These are phyloP conservation scores for Gastrodia elata DNA, from an alignment of 106 monocot genomes.

Conservation along the genomic window DNA sequence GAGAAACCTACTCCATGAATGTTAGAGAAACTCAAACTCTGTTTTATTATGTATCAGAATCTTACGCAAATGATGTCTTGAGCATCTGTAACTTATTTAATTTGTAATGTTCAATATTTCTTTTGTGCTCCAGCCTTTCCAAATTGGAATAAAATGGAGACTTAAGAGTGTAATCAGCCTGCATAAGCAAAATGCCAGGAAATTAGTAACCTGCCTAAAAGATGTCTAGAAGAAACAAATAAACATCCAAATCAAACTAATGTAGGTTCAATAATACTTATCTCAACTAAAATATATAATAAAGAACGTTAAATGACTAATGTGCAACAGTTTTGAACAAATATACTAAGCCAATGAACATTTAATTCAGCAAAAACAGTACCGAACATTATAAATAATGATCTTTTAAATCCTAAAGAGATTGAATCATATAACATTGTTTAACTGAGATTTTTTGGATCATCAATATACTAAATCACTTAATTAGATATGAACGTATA, in stretches of 20 bases:
- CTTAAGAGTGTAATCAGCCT: conserved; percentile 63
- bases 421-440: too few species aligned
- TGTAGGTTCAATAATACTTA: too few species aligned
- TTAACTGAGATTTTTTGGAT: too few species aligned
- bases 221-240: background rate
- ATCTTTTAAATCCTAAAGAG: too few species aligned
- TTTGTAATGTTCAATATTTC: conserved; percentile 49
- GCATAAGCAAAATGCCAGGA: conserved; percentile 9
- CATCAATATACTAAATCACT: too few species aligned
- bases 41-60: too few species aligned
- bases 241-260: background rate
- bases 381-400: too few species aligned
- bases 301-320: background rate
- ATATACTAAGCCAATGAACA: background rate
- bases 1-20: too few species aligned
- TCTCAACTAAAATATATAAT: too few species aligned
- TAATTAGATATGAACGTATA: too few species aligned
- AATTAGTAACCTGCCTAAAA: background rate
- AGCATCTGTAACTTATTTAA: conserved; percentile 15
- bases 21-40: too few species aligned
- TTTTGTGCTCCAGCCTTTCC: conserved; percentile 82
- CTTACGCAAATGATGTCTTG: conserved; percentile 49
- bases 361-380: background rate
- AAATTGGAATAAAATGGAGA: conserved; percentile 54
- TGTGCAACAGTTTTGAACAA: background rate